Evolutionary conservation across 1,284 basidiomycete species (phyloP), one percentile per base, ranked within the genome.

Genomic region (Sanghuangporus sanghuang): DNA sequence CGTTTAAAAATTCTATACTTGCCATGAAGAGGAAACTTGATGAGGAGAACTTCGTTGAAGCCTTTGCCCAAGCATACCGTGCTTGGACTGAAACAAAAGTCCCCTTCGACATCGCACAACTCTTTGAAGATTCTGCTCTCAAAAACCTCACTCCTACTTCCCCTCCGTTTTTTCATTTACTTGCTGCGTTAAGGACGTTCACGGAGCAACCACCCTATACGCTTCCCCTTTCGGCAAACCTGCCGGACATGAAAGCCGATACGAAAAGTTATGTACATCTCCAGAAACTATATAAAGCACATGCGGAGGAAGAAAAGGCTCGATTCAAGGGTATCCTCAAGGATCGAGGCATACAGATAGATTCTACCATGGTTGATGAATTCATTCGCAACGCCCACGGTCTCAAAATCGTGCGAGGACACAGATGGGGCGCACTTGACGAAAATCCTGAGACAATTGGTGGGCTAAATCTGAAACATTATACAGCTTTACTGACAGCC

Each of bases 1-100:
- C 83, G 21, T 96, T 98, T 78, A 93, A 95, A 72, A 78, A 83
- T 58, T 66, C 65, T 7, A 78, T 96, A 61, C 74, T 76, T 39
- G 77, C 74, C 1, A 84, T 86, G 79, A 86, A 84, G 69, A 73
- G 81, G 64, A 93, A 94, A 69, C 71, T 77, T 0, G 96, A 99
- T 73, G 93, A 96, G 70, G 96, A 99, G 77, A 98, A 98, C 77
- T 95, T 95, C 73, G 96, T 98, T 68, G 95, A 97, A 74, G 95
- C 95, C 0, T 83, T 90, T 68, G 81, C 86, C 1, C 88, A 95
- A 74, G 89, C 90, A 0, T 91, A 90, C 73, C 83, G 91, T 44
- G 85, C 84, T 60, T 93, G 86, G 83, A 81, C 83, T 0, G 78
- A 82, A 50, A 89, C 88, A 11, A 73, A 79, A 80, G 75, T 95